phyloP scores from a whole-genome alignment of 2,329 filamentous ascomycete species.

The Claviceps spartinae region DNA sequence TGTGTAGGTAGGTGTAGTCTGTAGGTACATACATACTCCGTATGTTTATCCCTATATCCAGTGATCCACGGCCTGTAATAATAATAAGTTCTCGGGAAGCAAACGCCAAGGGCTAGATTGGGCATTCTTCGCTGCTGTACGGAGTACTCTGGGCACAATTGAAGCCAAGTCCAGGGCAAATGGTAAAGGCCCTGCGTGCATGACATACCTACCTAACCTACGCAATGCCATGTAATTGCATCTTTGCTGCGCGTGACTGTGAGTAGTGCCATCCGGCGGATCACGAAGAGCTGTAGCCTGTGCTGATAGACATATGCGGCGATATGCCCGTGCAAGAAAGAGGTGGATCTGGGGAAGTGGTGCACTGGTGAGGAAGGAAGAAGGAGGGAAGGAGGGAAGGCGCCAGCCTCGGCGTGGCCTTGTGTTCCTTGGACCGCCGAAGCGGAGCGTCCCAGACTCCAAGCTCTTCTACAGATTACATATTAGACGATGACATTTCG shows the following conservation, averaged over 20 bases:
- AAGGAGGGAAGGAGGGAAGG: background rate
- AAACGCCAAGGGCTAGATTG: background rate
- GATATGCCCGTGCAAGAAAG: no score
- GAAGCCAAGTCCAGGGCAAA: background rate
- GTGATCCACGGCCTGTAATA: no score
- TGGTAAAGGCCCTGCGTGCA: background rate
- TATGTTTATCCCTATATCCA: background rate
- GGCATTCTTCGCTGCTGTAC: background rate
- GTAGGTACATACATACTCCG: background rate
- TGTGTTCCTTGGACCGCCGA: background rate
- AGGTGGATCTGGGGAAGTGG: background rate
- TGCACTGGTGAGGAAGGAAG: background rate
- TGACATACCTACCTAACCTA: background rate
- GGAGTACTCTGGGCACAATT: background rate
- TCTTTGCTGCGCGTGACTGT: conserved; percentile 3
- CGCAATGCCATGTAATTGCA: background rate
- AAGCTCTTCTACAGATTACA: background rate
- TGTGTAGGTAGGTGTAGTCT: background rate
- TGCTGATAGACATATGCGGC: background rate
- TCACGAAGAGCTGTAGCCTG: conserved; percentile 1
- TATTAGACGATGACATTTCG: background rate
- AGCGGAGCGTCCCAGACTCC: background rate
- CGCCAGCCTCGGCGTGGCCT: background rate
- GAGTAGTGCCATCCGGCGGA: conserved; percentile 1
- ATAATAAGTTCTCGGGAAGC: background rate